phyloP scores from a whole-genome alignment of 306 rosid species.

The Notholithocarpus densiflorus region DNA sequence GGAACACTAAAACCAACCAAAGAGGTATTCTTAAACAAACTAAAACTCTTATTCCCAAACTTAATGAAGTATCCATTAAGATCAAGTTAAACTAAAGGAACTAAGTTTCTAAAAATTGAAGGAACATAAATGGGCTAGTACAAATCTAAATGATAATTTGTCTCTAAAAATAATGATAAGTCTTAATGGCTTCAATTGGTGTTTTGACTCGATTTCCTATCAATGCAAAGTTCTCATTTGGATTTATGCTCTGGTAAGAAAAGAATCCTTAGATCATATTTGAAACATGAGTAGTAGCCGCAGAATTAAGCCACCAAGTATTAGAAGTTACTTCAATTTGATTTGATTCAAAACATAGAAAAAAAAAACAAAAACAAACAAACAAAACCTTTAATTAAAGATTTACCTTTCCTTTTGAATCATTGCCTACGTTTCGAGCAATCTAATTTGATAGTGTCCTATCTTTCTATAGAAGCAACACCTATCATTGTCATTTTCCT shows the following conservation, averaged over 20 bases:
- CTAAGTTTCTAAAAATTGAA: neutral
- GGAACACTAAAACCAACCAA: neutral
- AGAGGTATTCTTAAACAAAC: neutral
- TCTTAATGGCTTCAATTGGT: neutral
- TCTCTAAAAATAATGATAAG: neutral
- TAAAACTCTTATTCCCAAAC: neutral
- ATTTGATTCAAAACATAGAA: neutral
- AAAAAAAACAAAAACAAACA: neutral
- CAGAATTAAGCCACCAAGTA: too few relatives aligned
- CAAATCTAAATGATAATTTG: neutral
- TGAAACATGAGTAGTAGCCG: neutral
- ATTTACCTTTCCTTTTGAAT: neutral
- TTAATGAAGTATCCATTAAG: neutral
- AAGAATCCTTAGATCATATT: neutral
- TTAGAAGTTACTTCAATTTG: too few relatives aligned
- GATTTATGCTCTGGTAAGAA: neutral
- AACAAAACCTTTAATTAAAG: too few relatives aligned
- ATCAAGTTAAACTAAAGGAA: neutral
- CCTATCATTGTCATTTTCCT: neutral
- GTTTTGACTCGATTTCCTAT: neutral
- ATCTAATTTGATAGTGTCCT: neutral
- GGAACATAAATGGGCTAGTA: neutral
- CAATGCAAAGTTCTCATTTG: neutral
- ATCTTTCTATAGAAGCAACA: neutral
- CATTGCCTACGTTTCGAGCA: neutral